Conservation (phyloP, 2,329 filamentous ascomycete genomes). For the Penicillium nordicum region DNA sequence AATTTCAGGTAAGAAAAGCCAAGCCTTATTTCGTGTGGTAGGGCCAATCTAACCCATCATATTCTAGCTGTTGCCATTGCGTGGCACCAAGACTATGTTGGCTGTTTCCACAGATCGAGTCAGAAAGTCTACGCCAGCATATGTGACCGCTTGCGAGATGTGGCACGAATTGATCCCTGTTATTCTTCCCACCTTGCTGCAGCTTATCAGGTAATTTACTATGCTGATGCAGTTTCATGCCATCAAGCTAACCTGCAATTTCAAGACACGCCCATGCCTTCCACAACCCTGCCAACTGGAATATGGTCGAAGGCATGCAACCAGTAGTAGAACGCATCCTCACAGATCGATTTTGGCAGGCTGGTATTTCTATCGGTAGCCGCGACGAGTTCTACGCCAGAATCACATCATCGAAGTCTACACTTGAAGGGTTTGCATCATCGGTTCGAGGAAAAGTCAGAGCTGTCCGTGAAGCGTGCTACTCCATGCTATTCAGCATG, state of each 20-base stretch:
- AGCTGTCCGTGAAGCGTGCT: constrained; percentile 87
- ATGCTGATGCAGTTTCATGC: background rate
- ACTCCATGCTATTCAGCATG: constrained; percentile 92
- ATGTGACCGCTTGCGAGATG: constrained; percentile 71
- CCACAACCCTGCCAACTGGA: constrained; percentile 83
- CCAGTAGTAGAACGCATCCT: constrained; percentile 75
- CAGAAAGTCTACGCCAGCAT: constrained; percentile 67
- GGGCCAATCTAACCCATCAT: constrained; percentile 4
- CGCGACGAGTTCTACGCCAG: constrained; percentile 95
- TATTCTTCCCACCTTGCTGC: constrained; percentile 80
- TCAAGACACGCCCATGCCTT: constrained; percentile 81
- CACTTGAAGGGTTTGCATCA: constrained; percentile 89
- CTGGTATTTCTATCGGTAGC: constrained; percentile 90
- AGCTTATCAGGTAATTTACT: constrained; percentile 65
- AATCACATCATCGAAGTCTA: constrained; percentile 82
- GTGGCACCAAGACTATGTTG: constrained; percentile 87
- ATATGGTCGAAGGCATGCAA: constrained; percentile 71
- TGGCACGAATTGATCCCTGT: constrained; percentile 80
- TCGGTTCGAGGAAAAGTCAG: constrained; percentile 85
- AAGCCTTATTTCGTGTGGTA: background rate
- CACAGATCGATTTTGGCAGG: constrained; percentile 97
- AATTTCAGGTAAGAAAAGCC: constrained; percentile 58
- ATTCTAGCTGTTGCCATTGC: constrained; percentile 67
- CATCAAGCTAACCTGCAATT: constrained; percentile 12
- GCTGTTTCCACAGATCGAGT: constrained; percentile 88